Conservation (phyloP, 1,284 basidiomycete species). For the Marasmius fiardii region DNA sequence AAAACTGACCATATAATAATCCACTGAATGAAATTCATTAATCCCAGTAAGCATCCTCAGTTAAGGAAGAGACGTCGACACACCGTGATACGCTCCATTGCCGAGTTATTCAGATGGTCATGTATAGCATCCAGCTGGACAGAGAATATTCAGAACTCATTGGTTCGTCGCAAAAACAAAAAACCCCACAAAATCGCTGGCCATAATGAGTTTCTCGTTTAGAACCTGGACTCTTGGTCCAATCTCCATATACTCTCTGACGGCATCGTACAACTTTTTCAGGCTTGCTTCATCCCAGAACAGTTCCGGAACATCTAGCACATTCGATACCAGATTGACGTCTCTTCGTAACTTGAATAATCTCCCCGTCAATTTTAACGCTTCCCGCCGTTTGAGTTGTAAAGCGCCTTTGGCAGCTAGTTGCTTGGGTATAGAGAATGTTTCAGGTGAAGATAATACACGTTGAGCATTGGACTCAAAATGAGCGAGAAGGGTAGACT, state of each 20-base stretch:
- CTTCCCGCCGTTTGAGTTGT: constrained; percentile 76
- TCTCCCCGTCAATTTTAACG: constrained; percentile 83
- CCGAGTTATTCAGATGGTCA: constrained; percentile 87
- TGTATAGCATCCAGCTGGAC: constrained; percentile 90
- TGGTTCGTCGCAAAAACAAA: not conserved
- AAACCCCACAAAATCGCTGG: constrained; percentile 77
- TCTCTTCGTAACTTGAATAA: constrained; percentile 90
- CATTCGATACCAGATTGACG: constrained; percentile 90
- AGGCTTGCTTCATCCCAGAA: constrained; percentile 95
- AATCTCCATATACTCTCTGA: constrained; percentile 94
- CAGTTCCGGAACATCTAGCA: constrained; percentile 92
- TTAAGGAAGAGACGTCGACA: not conserved
- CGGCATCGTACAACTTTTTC: constrained; percentile 89
- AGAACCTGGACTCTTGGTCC: constrained; percentile 80
- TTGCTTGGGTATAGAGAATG: constrained; percentile 81
- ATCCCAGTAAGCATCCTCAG: not conserved
- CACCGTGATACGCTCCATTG: constrained; percentile 85
- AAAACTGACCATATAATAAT: constrained; percentile 81
- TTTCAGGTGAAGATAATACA: constrained; percentile 77
- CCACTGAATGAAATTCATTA: constrained; percentile 43
- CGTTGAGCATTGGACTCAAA: constrained; percentile 83
- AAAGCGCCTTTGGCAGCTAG: constrained; percentile 80
- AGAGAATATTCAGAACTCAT: constrained; percentile 11
- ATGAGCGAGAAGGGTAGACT: constrained; percentile 88
- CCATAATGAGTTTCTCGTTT: constrained; percentile 87